These are phyloP conservation scores for Candida chauliodis DNA, from an alignment of 805 yeast species.

Conservation along the genomic window DNA sequence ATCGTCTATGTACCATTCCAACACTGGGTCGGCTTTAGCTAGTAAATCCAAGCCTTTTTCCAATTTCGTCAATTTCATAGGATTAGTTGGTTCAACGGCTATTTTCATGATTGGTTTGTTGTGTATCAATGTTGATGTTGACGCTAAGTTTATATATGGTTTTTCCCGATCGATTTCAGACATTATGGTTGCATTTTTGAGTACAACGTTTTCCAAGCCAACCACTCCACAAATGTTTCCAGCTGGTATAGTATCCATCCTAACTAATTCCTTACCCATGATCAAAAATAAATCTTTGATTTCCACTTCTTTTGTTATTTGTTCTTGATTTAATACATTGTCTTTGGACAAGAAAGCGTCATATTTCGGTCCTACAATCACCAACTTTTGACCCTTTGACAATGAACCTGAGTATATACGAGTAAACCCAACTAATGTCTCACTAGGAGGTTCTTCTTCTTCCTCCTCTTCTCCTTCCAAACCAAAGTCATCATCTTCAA, in stretches of 20 bases:
- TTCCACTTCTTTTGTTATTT: conserved; percentile 53
- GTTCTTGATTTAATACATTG: conserved; percentile 40
- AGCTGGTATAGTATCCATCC: conserved; percentile 79
- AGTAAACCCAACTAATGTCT: conserved; percentile 81
- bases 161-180: conserved; percentile 46
- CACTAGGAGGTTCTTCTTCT: conserved; percentile 45
- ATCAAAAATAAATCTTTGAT: conserved; percentile 71
- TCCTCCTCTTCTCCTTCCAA: conserved; percentile 42
- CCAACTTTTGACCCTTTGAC: conserved; percentile 66
- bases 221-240: conserved; percentile 95
- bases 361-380: conserved; percentile 83
- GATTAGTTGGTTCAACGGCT: conserved; percentile 92
- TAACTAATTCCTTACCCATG: conserved; percentile 89
- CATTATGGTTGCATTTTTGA: conserved; percentile 83
- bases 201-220: conserved; percentile 76
- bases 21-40: conserved; percentile 92
- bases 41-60: conserved; percentile 76
- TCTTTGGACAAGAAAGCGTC: conserved; percentile 51
- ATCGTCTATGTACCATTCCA: conserved; percentile 72
- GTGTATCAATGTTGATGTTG: conserved; percentile 44
- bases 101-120: conserved; percentile 93
- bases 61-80: conserved; percentile 69
- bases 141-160: conserved; percentile 65
- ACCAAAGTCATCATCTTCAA: conserved; percentile 45
- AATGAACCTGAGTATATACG: conserved; percentile 86